These are phyloP conservation scores for Gnomoniopsis smithogilvyi DNA, from an alignment of 2,329 filamentous ascomycete genomes.

Conservation along the genomic window DNA sequence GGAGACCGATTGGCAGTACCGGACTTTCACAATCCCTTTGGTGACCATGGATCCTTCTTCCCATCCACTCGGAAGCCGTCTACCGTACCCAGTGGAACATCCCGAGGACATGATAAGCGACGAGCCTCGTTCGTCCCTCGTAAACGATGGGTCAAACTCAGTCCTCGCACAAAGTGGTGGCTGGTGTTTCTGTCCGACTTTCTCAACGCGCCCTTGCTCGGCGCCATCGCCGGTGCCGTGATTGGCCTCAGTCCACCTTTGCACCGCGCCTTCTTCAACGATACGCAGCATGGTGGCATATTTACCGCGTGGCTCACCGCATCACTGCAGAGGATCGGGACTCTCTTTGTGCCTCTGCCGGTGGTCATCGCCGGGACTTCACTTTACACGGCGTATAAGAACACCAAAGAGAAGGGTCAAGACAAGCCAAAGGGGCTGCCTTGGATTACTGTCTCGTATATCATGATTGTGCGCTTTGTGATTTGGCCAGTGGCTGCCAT, in stretches of 20 bases:
- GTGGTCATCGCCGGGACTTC: slow-evolving; percentile 67
- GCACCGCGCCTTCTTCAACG: slow-evolving; percentile 59
- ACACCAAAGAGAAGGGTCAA: slow-evolving; percentile 31
- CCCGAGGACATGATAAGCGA: neutral
- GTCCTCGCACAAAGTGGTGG: slow-evolving; percentile 29
- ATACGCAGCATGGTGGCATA: slow-evolving; percentile 56
- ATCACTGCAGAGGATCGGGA: slow-evolving; percentile 58
- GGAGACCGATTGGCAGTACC: slow-evolving; percentile 19
- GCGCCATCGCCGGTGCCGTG: slow-evolving; percentile 54
- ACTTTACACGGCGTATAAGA: slow-evolving; percentile 50
- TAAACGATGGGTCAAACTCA: slow-evolving; percentile 25
- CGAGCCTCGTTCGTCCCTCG: slow-evolving; percentile 25
- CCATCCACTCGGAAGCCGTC: slow-evolving; percentile 22
- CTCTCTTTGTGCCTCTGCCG: slow-evolving; percentile 62
- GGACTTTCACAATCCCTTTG: slow-evolving; percentile 19
- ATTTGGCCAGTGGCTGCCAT: slow-evolving; percentile 59
- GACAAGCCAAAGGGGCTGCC: slow-evolving; percentile 37
- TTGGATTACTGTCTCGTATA: slow-evolving; percentile 45
- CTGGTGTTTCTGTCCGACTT: slow-evolving; percentile 42
- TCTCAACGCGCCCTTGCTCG: slow-evolving; percentile 60
- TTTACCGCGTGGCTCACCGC: slow-evolving; percentile 65
- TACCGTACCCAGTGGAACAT: neutral
- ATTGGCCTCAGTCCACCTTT: slow-evolving; percentile 59
- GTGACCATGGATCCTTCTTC: slow-evolving; percentile 25
- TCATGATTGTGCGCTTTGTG: slow-evolving; percentile 55